phyloP scores from a whole-genome alignment of 805 yeast species.

The Yarrowia sp. region DNA sequence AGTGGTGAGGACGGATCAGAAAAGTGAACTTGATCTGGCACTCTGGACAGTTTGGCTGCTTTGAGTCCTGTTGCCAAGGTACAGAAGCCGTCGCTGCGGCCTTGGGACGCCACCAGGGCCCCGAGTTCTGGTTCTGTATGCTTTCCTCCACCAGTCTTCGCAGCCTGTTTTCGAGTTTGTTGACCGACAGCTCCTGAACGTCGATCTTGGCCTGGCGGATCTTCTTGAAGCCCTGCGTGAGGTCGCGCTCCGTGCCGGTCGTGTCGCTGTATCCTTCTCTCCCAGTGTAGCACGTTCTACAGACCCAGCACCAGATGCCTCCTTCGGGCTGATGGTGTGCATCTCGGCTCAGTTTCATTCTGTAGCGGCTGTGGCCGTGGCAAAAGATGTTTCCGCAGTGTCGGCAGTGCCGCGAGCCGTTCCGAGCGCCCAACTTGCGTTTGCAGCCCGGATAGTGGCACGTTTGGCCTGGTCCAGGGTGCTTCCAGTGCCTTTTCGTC shows the following conservation, averaged over 20 bases:
- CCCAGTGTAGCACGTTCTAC: conserved; percentile 55
- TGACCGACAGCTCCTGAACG: conserved; percentile 50
- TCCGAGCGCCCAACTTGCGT: conserved; percentile 48
- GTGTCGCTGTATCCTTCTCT: conserved; percentile 54
- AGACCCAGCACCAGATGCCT: conserved; percentile 72
- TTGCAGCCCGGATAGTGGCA: conserved; percentile 48
- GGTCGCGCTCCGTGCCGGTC: conserved; percentile 48
- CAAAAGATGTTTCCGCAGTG: conserved; percentile 75
- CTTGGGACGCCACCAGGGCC: conserved; percentile 17
- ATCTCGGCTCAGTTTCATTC: conserved; percentile 49
- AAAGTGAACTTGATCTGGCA: conserved; percentile 61
- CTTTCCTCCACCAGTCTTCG: conserved; percentile 34
- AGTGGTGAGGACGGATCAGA: conserved; percentile 76
- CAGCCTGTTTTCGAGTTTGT: conserved; percentile 60
- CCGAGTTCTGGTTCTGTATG: conserved; percentile 31
- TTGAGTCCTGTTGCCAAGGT: conserved; percentile 62
- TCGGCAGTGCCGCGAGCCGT: conserved; percentile 66
- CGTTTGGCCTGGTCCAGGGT: conserved; percentile 44
- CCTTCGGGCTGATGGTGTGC: conserved; percentile 48
- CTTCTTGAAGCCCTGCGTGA: conserved; percentile 44
- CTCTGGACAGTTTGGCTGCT: conserved; percentile 54
- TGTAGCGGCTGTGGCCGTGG: conserved; percentile 56
- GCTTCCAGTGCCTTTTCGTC: conserved; percentile 59
- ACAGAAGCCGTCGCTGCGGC: conserved; percentile 36
- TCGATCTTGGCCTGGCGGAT: conserved; percentile 49